Conservation (phyloP, 768 basidiomycete genomes). For the Mycena vulgaris region DNA sequence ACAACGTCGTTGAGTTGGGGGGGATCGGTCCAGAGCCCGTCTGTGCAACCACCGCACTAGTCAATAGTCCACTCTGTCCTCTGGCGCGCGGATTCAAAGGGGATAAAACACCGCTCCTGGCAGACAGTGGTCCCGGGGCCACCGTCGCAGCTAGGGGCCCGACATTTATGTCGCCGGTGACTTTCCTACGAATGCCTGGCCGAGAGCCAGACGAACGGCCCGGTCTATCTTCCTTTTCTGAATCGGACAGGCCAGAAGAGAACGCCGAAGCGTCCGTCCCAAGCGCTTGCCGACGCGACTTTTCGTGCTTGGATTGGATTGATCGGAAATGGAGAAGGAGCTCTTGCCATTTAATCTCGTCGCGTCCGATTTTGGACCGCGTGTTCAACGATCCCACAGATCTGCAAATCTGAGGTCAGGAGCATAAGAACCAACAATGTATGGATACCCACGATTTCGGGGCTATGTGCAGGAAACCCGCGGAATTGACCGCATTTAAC, state of each 20-base stretch:
- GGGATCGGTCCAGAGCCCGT: slow-evolving; percentile 52
- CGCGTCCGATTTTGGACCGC: slow-evolving; percentile 84
- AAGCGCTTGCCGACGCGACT: slow-evolving; percentile 83
- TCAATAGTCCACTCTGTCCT: slow-evolving; percentile 60
- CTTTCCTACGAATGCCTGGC: slow-evolving; percentile 72
- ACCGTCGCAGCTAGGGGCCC: slow-evolving; percentile 46
- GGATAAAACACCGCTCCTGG: slow-evolving; percentile 69
- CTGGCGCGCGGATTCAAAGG: slow-evolving; percentile 83
- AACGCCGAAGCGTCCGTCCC: slow-evolving; percentile 74
- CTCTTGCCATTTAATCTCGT: slow-evolving; percentile 98
- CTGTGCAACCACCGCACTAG: slow-evolving; percentile 55
- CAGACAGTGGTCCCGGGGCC: slow-evolving; percentile 42
- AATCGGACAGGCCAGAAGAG: slow-evolving; percentile 60
- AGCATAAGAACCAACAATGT: slow-evolving; percentile 1
- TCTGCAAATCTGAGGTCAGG: slow-evolving; percentile 31
- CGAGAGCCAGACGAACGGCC: slow-evolving; percentile 45
- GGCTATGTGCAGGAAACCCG: slow-evolving; percentile 93
- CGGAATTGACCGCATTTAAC: slow-evolving; percentile 94
- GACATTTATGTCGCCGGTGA: slow-evolving; percentile 63
- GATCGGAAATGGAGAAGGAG: slow-evolving; percentile 92
- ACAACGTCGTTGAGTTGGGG: slow-evolving; percentile 36
- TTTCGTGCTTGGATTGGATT: slow-evolving; percentile 93
- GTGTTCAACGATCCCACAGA: slow-evolving; percentile 58
- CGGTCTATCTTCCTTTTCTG: slow-evolving; percentile 55
- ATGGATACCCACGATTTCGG: slow-evolving; percentile 79